Evolutionary conservation across 192 early-diverging fungal species (phyloP).

Genomic region (Umbelopsis vinacea): DNA sequence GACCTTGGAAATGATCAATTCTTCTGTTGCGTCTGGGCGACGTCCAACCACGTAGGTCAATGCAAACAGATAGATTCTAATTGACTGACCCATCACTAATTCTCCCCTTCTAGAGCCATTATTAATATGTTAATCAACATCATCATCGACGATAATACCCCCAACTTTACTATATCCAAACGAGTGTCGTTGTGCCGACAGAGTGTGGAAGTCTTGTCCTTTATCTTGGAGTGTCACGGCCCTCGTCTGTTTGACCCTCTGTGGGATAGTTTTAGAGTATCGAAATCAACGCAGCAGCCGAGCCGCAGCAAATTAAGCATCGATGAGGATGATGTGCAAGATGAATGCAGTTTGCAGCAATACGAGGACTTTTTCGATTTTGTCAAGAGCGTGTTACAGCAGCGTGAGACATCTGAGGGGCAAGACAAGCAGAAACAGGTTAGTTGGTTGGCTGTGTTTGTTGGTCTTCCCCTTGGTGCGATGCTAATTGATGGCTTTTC

Average conservation of each 20-base stretch:
- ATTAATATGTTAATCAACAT: background rate
- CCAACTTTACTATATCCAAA: background rate
- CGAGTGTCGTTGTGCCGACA: background rate
- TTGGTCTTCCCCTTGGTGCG: no score
- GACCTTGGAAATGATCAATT: background rate
- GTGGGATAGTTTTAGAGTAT: background rate
- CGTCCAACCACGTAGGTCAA: background rate
- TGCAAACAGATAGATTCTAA: background rate
- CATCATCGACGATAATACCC: background rate
- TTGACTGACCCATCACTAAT: background rate
- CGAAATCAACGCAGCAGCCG: background rate
- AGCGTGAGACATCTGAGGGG: background rate
- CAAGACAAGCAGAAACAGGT: background rate
- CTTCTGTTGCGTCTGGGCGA: constrained; percentile 8
- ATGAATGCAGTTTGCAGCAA: background rate
- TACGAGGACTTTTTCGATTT: background rate
- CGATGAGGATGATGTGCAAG: background rate
- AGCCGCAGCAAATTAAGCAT: background rate
- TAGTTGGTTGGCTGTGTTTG: background rate
- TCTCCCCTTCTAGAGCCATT: background rate
- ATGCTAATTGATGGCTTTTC: no score
- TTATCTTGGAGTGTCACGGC: constrained; percentile 4
- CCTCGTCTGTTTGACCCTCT: background rate
- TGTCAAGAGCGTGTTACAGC: background rate
- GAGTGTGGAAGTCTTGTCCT: background rate